Evolutionary conservation across 352 stramenopile genomes (phyloP).

Genomic region (Phytophthora sansomeana): DNA sequence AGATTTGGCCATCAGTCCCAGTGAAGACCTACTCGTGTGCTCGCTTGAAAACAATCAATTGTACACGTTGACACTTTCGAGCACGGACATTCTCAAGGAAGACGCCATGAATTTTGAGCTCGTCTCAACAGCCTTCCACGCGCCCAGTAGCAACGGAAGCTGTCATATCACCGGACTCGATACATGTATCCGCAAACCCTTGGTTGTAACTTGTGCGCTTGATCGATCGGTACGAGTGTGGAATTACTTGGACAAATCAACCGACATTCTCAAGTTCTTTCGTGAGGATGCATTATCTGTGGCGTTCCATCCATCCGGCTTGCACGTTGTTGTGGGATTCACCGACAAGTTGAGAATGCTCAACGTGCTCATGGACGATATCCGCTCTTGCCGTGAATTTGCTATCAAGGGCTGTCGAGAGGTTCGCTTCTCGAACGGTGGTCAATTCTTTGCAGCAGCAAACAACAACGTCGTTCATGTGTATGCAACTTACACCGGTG

Average conservation of each 20-base stretch:
- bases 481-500: conserved; percentile 83
- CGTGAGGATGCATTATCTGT: conserved; percentile 90
- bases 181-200: conserved; percentile 92
- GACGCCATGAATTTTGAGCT: conserved; percentile 95
- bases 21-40: conserved; percentile 90
- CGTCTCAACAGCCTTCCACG: conserved; percentile 90
- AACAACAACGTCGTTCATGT: conserved; percentile 92
- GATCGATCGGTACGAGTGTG: conserved; percentile 93
- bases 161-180: conserved; percentile 93
- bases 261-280: conserved; percentile 93
- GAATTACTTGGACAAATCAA: conserved; percentile 94
- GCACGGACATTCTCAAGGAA: conserved; percentile 93
- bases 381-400: conserved; percentile 92
- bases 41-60: conserved; percentile 91
- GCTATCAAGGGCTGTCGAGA: conserved; percentile 93
- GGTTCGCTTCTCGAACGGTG: conserved; percentile 91
- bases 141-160: conserved; percentile 60
- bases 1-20: conserved; percentile 89
- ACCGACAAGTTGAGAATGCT: conserved; percentile 94
- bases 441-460: conserved; percentile 90
- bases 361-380: conserved; percentile 96
- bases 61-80: conserved; percentile 92
- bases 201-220: conserved; percentile 91
- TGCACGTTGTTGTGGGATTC: conserved; percentile 92
- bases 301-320: conserved; percentile 92